Evolutionary conservation across 495 filamentous ascomycete genomes (phyloP).

Genomic region (Immersiella caudata): DNA sequence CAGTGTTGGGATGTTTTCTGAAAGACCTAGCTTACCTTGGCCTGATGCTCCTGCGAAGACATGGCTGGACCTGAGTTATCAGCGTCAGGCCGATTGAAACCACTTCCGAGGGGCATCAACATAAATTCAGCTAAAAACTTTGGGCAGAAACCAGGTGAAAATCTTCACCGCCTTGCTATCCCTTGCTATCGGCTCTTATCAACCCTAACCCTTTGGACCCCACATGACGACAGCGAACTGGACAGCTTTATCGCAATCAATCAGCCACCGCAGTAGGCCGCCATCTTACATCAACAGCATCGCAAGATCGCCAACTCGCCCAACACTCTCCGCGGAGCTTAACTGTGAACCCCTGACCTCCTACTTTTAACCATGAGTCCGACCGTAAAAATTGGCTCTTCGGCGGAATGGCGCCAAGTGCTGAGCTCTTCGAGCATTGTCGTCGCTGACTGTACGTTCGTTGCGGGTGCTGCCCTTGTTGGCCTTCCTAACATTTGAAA

Average conservation of each 20-base stretch:
- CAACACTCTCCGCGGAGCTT: background rate
- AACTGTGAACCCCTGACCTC: background rate
- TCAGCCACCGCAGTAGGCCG: background rate
- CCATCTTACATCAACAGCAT: constrained; percentile 2
- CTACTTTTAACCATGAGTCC: constrained; percentile 28
- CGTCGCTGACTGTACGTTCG: constrained; percentile 50
- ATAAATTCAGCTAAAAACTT: constrained; percentile 12
- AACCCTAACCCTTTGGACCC: constrained; percentile 10
- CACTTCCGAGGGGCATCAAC: constrained; percentile 1
- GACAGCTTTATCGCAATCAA: constrained; percentile 21
- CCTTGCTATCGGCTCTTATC: background rate
- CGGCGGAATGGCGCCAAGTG: constrained; percentile 48
- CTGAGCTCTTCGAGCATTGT: constrained; percentile 47
- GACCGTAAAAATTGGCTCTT: constrained; percentile 43
- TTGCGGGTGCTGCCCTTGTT: background rate
- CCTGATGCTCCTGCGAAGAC: constrained; percentile 26
- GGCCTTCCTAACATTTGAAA: background rate
- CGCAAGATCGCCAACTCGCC: background rate
- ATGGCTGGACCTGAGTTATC: background rate
- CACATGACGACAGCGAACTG: constrained; percentile 10
- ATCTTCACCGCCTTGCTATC: constrained; percentile 20
- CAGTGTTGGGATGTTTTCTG: background rate
- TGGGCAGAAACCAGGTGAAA: constrained; percentile 16
- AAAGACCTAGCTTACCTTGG: constrained; percentile 28
- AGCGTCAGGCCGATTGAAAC: background rate